Conservation (phyloP, 345 rosid species). For the Punica granatum region DNA sequence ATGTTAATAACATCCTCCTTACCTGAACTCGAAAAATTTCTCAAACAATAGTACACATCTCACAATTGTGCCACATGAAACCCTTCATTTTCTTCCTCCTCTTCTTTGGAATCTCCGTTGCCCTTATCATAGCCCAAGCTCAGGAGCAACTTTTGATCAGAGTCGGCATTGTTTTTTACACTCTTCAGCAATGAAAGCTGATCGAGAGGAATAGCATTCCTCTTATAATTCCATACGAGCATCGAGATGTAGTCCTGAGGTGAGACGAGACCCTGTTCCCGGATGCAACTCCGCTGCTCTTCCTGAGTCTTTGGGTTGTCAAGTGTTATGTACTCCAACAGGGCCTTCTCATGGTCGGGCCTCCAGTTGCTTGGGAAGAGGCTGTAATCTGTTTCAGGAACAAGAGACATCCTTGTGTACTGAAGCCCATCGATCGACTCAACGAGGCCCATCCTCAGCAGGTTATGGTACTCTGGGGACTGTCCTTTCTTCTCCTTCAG, state of each 20-base stretch:
- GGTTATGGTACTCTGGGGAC: conserved; percentile 76
- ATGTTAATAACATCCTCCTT: too few relatives aligned
- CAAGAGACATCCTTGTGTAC: conserved; percentile 91
- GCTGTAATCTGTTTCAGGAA: conserved; percentile 81
- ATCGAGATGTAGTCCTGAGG: conserved; percentile 84
- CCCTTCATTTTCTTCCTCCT: conserved; percentile 33
- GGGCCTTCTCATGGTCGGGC: conserved; percentile 79
- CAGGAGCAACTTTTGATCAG: conserved; percentile 29
- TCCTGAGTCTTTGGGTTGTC: conserved; percentile 67
- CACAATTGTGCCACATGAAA: conserved; percentile 39
- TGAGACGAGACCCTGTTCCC: conserved; percentile 78
- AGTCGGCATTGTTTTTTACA: conserved; percentile 12
- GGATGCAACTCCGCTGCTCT: conserved; percentile 57
- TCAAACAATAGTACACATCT: conserved; percentile 11
- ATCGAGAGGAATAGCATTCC: conserved; percentile 64
- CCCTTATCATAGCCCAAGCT: conserved; percentile 25
- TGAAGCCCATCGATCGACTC: conserved; percentile 91
- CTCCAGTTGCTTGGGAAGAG: conserved; percentile 87
- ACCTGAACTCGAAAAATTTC: too few relatives aligned
- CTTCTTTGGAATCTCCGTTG: conserved; percentile 24
- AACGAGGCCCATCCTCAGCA: conserved; percentile 82
- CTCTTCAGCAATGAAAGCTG: conserved; percentile 45
- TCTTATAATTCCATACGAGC: conserved; percentile 97
- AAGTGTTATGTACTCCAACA: conserved; percentile 69
- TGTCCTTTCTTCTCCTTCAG: conserved; percentile 86